These are phyloP conservation scores for Penicillium cataractarum DNA, from an alignment of 495 filamentous ascomycete species.

Conservation along the genomic window DNA sequence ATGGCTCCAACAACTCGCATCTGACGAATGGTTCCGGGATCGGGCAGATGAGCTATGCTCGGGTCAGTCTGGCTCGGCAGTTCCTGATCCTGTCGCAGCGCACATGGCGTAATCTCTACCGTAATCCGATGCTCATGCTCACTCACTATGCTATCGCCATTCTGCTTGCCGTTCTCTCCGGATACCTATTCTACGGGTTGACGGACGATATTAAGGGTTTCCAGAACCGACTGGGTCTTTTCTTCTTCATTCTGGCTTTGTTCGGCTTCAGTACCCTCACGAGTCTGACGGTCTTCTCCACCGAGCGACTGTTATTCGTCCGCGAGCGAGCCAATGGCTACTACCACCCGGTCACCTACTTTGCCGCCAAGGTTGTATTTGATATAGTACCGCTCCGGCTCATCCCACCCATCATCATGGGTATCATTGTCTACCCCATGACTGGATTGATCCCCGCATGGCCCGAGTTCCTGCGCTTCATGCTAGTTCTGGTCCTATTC, in stretches of 20 bases:
- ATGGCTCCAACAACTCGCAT: constrained; percentile 70
- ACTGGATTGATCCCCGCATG: constrained; percentile 85
- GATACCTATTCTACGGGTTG: constrained; percentile 94
- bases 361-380: constrained; percentile 89
- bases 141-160: constrained; percentile 99
- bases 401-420: constrained; percentile 94
- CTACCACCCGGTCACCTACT: constrained; percentile 97
- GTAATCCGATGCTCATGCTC: constrained; percentile 98
- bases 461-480: constrained; percentile 86
- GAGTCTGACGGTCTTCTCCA: constrained; percentile 88
- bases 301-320: constrained; percentile 89
- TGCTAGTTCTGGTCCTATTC: constrained; percentile 91
- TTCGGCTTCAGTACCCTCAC: constrained; percentile 98
- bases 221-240: constrained; percentile 96
- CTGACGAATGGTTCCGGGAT: constrained; percentile 43
- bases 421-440: constrained; percentile 98
- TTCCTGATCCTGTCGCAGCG: constrained; percentile 86
- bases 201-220: constrained; percentile 96
- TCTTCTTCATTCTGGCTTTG: constrained; percentile 95
- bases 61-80: constrained; percentile 76
- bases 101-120: constrained; percentile 97
- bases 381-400: constrained; percentile 93
- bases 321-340: constrained; percentile 97
- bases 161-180: constrained; percentile 88
- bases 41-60: constrained; percentile 71